Percentiles rank a stretch among this genome's conserved stretches.
These are phyloP conservation scores for Polyporus arcularius DNA, from an alignment of 768 basidiomycete species.

Conservation along the genomic window DNA sequence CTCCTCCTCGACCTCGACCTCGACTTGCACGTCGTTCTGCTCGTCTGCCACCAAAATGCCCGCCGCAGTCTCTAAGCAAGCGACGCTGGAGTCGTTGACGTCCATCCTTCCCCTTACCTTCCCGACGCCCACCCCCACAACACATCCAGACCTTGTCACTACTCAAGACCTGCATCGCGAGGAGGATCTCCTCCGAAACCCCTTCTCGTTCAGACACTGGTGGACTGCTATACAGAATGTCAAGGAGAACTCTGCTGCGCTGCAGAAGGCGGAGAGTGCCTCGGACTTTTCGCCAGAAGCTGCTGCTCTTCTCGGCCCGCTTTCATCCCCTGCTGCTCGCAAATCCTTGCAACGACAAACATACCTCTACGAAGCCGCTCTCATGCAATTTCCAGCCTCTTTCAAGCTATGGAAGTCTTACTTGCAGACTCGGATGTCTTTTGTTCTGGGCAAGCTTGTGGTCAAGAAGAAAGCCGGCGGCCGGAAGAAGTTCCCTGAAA, in stretches of 20 bases:
- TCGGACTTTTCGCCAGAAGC: conserved; percentile 51
- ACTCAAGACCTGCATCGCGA: conserved; percentile 82
- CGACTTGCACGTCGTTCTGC: neutral
- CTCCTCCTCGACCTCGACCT: neutral
- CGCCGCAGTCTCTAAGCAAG: conserved; percentile 51
- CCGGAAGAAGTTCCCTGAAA: conserved; percentile 88
- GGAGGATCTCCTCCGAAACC: conserved; percentile 92
- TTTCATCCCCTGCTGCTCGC: conserved; percentile 72
- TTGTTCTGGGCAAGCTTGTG: conserved; percentile 78
- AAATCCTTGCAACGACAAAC: conserved; percentile 80
- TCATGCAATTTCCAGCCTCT: conserved; percentile 81
- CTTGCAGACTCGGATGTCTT: conserved; percentile 77
- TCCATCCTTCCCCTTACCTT: conserved; percentile 80
- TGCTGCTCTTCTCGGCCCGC: conserved; percentile 69
- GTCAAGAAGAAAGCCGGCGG: conserved; percentile 80
- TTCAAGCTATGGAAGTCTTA: conserved; percentile 98
- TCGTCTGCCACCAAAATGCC: conserved; percentile 44
- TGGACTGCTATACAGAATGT: conserved; percentile 81
- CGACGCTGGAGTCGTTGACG: conserved; percentile 52
- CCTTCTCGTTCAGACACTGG: conserved; percentile 91
- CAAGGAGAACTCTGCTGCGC: conserved; percentile 60
- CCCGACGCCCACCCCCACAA: conserved; percentile 80
- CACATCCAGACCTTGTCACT: conserved; percentile 74
- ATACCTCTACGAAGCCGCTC: conserved; percentile 92
- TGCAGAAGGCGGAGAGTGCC: conserved; percentile 57